phyloP scores from a whole-genome alignment of 1,284 basidiomycete species.

The Acaromyces ingoldii region DNA sequence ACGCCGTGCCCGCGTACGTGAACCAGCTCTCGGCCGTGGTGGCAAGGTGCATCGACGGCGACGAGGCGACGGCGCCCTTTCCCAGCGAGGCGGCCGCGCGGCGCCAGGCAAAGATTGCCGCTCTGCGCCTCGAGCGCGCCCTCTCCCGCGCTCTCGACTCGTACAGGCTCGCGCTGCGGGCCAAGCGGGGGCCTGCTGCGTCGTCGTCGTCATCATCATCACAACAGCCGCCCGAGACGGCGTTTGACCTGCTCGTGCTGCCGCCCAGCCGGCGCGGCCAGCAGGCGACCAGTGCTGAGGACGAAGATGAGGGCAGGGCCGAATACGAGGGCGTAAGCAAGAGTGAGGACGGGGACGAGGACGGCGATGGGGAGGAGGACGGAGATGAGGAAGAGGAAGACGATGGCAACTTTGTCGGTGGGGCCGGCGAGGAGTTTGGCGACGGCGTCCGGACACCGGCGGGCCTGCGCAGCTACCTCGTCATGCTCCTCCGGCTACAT shows the following conservation, averaged over 20 bases:
- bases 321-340: slow-evolving; percentile 16
- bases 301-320: slow-evolving; percentile 14
- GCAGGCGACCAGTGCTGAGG: too few species aligned
- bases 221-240: slow-evolving; percentile 5
- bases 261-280: not conserved
- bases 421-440: not conserved
- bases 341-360: not conserved
- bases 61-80: not conserved
- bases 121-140: slow-evolving; percentile 34
- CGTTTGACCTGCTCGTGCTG: slow-evolving; percentile 10
- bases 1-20: not conserved
- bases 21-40: not conserved
- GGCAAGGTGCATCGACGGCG: not conserved
- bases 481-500: slow-evolving; percentile 38
- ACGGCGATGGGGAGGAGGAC: slow-evolving; percentile 11
- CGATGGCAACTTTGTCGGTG: slow-evolving; percentile 10
- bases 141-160: slow-evolving; percentile 25
- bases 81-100: slow-evolving; percentile 3
- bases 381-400: slow-evolving; percentile 33
- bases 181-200: too few species aligned
- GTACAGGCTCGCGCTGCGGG: slow-evolving; percentile 20
- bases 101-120: slow-evolving; percentile 39
- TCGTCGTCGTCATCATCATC: too few species aligned
- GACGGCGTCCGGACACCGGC: not conserved
- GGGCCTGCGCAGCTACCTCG: slow-evolving; percentile 32